Conservation (phyloP, 2,329 filamentous ascomycete genomes). For the Aspergillus bombycis region DNA sequence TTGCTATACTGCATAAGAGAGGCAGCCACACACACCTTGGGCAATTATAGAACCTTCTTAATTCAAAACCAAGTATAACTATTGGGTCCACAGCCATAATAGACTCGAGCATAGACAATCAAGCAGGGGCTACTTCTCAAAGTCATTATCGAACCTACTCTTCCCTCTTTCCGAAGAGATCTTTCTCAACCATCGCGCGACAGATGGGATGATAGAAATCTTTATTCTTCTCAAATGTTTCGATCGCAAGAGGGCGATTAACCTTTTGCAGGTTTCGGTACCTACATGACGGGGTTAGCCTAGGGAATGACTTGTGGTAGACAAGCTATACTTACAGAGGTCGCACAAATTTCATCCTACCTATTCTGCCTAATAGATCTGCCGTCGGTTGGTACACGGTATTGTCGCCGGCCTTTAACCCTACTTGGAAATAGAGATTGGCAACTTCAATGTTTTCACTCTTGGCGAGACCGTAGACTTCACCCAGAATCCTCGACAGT, state of each 20-base stretch:
- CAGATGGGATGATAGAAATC: constrained; percentile 98
- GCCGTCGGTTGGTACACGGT: constrained; percentile 71
- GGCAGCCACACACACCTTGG: neutral
- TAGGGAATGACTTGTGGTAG: neutral
- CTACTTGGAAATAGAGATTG: constrained; percentile 77
- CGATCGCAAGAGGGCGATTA: constrained; percentile 72
- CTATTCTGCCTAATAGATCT: constrained; percentile 77
- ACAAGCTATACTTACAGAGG: constrained; percentile 62
- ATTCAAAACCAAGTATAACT: neutral
- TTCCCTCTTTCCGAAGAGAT: constrained; percentile 59
- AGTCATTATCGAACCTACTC: constrained; percentile 6
- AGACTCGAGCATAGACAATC: neutral
- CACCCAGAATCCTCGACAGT: constrained; percentile 72
- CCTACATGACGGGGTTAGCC: constrained; percentile 27
- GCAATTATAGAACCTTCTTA: neutral
- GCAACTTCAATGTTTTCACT: constrained; percentile 87
- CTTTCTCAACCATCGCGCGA: constrained; percentile 81
- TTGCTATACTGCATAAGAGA: neutral
- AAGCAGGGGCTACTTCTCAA: neutral
- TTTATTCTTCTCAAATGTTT: constrained; percentile 83
- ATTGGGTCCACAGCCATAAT: neutral
- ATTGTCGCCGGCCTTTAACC: constrained; percentile 72
- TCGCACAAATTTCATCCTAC: constrained; percentile 95
- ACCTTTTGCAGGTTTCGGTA: constrained; percentile 73
- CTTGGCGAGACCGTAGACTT: constrained; percentile 71